Evolutionary conservation across 306 rosid species (phyloP).

Genomic region (Senna siamea): DNA sequence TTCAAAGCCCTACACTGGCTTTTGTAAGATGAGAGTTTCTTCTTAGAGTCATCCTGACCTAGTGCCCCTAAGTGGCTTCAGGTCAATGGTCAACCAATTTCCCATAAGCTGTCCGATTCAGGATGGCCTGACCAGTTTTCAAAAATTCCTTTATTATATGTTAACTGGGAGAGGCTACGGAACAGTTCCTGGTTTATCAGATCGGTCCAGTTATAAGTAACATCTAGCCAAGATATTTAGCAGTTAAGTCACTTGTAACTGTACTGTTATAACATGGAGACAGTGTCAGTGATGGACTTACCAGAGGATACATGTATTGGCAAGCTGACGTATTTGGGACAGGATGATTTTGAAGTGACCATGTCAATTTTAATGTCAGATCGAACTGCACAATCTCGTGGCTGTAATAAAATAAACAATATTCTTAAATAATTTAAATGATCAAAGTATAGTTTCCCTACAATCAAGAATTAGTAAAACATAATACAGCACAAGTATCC

Average conservation of each 20-base stretch:
- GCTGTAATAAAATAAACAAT: slow-evolving; percentile 54
- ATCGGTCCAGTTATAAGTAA: slow-evolving; percentile 21
- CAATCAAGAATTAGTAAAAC: slow-evolving; percentile 10
- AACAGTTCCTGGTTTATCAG: slow-evolving; percentile 2
- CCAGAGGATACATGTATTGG: slow-evolving; percentile 57
- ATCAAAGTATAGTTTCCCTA: slow-evolving; percentile 6
- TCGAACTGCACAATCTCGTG: slow-evolving; percentile 71
- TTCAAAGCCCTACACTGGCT: background rate
- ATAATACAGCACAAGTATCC: slow-evolving; percentile 4
- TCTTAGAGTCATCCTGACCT: background rate
- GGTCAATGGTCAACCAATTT: slow-evolving; percentile 19
- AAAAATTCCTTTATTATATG: slow-evolving; percentile 1
- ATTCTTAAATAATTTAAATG: background rate
- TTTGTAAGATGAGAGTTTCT: background rate
- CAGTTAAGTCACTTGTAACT: slow-evolving; percentile 15
- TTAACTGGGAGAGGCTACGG: slow-evolving; percentile 10
- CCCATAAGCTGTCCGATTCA: background rate
- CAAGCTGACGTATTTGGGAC: slow-evolving; percentile 78
- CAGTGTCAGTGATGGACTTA: slow-evolving; percentile 44
- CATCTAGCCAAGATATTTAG: background rate
- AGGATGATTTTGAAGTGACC: slow-evolving; percentile 59
- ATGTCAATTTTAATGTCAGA: slow-evolving; percentile 44
- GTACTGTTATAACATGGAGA: slow-evolving; percentile 19
- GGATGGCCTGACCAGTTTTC: background rate
- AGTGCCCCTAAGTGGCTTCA: slow-evolving; percentile 5